Percentiles rank a stretch among this genome's conserved stretches.
Conservation (phyloP, 345 rosid genomes). For the Gossypium stocksii region DNA sequence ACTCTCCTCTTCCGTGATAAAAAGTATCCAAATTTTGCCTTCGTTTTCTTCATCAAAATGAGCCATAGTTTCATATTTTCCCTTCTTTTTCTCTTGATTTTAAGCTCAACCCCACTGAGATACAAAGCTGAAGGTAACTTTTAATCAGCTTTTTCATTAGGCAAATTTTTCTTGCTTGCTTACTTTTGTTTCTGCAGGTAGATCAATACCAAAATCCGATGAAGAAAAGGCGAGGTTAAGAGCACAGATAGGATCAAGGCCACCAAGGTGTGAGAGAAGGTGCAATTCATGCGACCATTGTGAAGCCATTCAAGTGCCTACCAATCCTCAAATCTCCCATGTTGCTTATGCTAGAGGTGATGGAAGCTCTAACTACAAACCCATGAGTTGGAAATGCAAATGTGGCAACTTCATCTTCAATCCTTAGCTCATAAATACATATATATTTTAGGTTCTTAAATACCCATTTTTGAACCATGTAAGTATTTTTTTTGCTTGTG, state of each 20-base stretch:
- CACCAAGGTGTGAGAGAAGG: conserved; percentile 81
- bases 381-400: conserved; percentile 97
- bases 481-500: not conserved
- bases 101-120: conserved; percentile 48
- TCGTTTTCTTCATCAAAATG: conserved; percentile 25
- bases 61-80: conserved; percentile 16
- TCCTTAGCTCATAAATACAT: conserved; percentile 36
- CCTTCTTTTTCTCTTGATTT: conserved; percentile 42
- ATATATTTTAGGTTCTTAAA: not conserved
- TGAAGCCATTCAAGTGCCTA: conserved; percentile 87
- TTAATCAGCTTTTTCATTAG: not conserved
- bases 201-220: conserved; percentile 41
- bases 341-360: conserved; percentile 60
- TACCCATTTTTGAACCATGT: conserved; percentile 8
- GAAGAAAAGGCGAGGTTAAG: conserved; percentile 43
- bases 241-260: conserved; percentile 76
- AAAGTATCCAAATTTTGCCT: not conserved
- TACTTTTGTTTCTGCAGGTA: conserved; percentile 36
- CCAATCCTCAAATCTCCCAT: conserved; percentile 48
- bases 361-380: conserved; percentile 61
- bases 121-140: conserved; percentile 51
- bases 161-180: not conserved
- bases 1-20: conserved; percentile 7
- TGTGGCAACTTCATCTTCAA: conserved; percentile 83
- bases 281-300: conserved; percentile 77